Evolutionary conservation across 2,329 filamentous ascomycete species (phyloP), one percentile per base, ranked within the genome.

Genomic region (Thermoascus crustaceus): DNA sequence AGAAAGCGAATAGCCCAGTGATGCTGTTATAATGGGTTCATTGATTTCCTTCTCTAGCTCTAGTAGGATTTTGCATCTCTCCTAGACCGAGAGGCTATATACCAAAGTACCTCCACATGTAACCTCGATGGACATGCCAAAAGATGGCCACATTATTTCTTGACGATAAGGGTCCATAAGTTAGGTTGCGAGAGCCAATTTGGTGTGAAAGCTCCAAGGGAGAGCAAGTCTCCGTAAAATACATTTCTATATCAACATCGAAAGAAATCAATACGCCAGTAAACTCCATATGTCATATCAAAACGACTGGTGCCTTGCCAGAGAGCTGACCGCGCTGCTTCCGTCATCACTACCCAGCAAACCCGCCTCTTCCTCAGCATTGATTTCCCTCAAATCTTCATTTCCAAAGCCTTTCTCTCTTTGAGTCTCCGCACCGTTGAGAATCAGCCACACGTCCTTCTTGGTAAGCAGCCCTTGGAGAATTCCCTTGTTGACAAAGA

Each of bases 391-490:
- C 27, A 54, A 54, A 4, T 48, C 38, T 27, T 45, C 46, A 5
- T 51, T 48, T 27, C 47, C 52, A 13, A 59, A 43, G n/a, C 46
- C 50, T 25, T 60, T 53, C 35, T 50, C 48, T 23, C 51, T 47
- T 18, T 46, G 46, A 34, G 80, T 76, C 44, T 82, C 80, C 7
- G 77, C 78, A 26, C 82, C 85, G 54, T 94, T 86, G 30, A 96
- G 69, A 24, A 96, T 79, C 58, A 85, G 88, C 85, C 88, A 96
- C 21, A 94, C 80, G 62, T 98, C 91, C 67, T 98, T 98, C 69
- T 96, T 96, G 13, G 91, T 98, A 47, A 96, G 66, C 31, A 98
- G 61, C 0, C 91, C 91, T 57, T 85, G 80, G 24, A 98, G 64
- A 32, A 76, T 75, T 13, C 91, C 91, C 32, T 80, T 75, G 46